Percentiles rank a stretch among this genome's conserved stretches.
These are phyloP conservation scores for Citrullus mucosospermus DNA, from an alignment of 306 rosid species.

Conservation along the genomic window DNA sequence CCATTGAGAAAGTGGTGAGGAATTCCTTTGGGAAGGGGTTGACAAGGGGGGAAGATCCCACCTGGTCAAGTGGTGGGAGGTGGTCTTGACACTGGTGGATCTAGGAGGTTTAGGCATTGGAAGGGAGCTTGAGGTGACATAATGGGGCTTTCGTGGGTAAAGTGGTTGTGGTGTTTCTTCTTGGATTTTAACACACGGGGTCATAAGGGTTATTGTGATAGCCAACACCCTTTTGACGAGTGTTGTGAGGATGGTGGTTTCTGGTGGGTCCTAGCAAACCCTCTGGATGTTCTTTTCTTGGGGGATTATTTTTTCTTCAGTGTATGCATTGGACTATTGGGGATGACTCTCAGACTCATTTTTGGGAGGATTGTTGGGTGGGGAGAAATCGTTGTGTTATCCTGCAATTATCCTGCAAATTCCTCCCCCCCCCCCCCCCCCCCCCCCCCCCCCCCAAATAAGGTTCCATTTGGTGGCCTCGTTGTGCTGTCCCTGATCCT, in stretches of 20 bases:
- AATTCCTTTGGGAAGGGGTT: neutral
- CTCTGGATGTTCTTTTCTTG: neutral
- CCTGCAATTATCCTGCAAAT: neutral
- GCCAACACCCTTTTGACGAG: neutral
- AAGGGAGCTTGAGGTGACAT: neutral
- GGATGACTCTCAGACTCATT: neutral
- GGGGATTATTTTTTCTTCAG: neutral
- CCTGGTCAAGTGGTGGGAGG: neutral
- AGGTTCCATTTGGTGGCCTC: neutral
- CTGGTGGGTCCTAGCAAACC: neutral
- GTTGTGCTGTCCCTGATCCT: neutral
- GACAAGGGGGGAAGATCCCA: neutral
- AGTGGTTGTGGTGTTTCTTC: neutral
- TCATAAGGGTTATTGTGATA: neutral
- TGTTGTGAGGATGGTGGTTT: too few species aligned
- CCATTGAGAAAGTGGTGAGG: neutral
- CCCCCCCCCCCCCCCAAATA: neutral
- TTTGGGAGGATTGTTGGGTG: neutral
- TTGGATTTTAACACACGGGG: neutral
- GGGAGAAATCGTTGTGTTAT: neutral
- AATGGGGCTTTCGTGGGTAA: neutral
- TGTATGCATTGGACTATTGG: neutral
- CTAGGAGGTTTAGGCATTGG: neutral
- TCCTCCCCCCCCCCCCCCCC: too few species aligned
- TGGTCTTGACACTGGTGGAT: neutral